phyloP scores from a whole-genome alignment of 2,329 filamentous ascomycete genomes.

The Penicillium sp. region DNA sequence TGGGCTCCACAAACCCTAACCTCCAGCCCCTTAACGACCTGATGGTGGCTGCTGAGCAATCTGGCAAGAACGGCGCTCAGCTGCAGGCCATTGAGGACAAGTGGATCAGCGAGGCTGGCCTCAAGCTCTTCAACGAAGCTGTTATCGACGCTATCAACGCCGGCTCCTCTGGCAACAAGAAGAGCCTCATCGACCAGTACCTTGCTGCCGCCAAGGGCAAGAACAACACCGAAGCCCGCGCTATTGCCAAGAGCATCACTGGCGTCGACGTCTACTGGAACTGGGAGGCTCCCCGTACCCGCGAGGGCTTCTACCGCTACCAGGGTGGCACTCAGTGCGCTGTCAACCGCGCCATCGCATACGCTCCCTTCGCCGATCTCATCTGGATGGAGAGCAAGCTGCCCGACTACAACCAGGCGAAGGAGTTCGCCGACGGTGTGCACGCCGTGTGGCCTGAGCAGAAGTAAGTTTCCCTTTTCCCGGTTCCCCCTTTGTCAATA shows the following conservation, averaged over 20 bases:
- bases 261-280: slow-evolving; percentile 85
- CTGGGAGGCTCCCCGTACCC: slow-evolving; percentile 89
- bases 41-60: slow-evolving; percentile 79
- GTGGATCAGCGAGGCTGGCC: slow-evolving; percentile 74
- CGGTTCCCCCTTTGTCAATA: not conserved
- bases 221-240: slow-evolving; percentile 77
- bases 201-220: slow-evolving; percentile 70
- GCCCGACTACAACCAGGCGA: slow-evolving; percentile 84
- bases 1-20: slow-evolving; percentile 81
- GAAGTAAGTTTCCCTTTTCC: slow-evolving; percentile 68
- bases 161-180: slow-evolving; percentile 64
- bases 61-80: slow-evolving; percentile 74
- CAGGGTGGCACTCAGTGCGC: slow-evolving; percentile 88
- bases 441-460: slow-evolving; percentile 94
- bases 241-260: slow-evolving; percentile 72
- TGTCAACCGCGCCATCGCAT: slow-evolving; percentile 84
- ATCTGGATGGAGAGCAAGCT: slow-evolving; percentile 99
- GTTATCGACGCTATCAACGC: slow-evolving; percentile 78
- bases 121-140: slow-evolving; percentile 88
- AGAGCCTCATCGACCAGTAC: slow-evolving; percentile 66
- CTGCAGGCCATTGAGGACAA: slow-evolving; percentile 90
- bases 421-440: slow-evolving; percentile 89
- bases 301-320: slow-evolving; percentile 93
- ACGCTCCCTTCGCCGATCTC: slow-evolving; percentile 88
- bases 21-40: slow-evolving; percentile 85